phyloP scores from a whole-genome alignment of 2,329 filamentous ascomycete species.

The Magnaporthiopsis rhizophila region DNA sequence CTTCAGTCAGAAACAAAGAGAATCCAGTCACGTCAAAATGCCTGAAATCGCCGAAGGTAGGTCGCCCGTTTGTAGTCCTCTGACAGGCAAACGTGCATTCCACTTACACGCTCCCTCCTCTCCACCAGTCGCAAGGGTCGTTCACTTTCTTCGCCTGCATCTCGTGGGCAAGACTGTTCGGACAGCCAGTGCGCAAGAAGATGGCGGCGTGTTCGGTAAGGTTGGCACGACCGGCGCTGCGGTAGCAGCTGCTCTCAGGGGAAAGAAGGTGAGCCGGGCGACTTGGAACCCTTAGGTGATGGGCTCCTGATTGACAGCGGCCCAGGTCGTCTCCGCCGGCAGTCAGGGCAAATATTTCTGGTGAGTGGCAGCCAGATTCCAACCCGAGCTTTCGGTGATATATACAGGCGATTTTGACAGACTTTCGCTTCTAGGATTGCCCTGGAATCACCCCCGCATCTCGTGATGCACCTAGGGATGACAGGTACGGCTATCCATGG shows the following conservation, averaged over 20 bases:
- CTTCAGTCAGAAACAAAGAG: no score
- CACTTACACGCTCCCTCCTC: not conserved
- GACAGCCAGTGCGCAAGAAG: slow-evolving; percentile 64
- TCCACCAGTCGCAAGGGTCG: slow-evolving; percentile 66
- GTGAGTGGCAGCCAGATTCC: slow-evolving; percentile 25
- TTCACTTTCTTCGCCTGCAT: slow-evolving; percentile 74
- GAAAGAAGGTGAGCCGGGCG: slow-evolving; percentile 48
- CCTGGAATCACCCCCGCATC: slow-evolving; percentile 74
- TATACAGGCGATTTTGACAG: no score
- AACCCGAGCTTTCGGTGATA: not conserved
- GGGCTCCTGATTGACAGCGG: not conserved
- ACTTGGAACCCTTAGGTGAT: not conserved
- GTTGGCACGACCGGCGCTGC: slow-evolving; percentile 70
- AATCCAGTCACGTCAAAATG: slow-evolving; percentile 30
- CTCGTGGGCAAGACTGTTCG: slow-evolving; percentile 77
- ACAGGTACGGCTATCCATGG: slow-evolving; percentile 34
- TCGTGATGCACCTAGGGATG: slow-evolving; percentile 82
- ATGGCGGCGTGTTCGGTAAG: slow-evolving; percentile 84
- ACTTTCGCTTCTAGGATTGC: slow-evolving; percentile 22
- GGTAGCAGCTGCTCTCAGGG: slow-evolving; percentile 65
- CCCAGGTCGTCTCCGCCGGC: slow-evolving; percentile 53
- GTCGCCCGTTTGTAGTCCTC: not conserved
- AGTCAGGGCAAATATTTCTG: slow-evolving; percentile 98
- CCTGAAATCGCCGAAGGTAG: slow-evolving; percentile 56
- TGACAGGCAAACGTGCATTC: not conserved